Base-by-base conservation (phyloP, 2,329 filamentous ascomycete genomes). In the Penicillium sp. region DNA sequence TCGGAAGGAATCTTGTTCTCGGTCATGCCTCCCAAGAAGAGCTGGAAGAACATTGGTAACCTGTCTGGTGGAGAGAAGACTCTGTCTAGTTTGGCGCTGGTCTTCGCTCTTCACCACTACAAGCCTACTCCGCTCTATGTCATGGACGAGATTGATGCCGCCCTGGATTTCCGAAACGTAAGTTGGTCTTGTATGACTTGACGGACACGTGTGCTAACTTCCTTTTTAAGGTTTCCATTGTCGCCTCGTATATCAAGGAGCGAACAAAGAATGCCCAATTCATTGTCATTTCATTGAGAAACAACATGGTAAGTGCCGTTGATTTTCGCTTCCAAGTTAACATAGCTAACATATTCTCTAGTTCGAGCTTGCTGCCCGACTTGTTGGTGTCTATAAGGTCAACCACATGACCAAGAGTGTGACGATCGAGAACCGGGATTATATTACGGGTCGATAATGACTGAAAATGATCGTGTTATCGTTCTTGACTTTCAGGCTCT, bases 21-120 rank as follows among this genome's bases (percentile, higher is more conserved):
- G 55, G 95, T 99, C 64, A 99, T 99, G 94, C 95, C 94, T 50
- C 94, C 94, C 13, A 99, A 99, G 85, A 99, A 99, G 84, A 94
- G 89, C 70, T 99, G 95, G 95, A 99, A 97, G 84, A 99, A 97
- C 73, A 99, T 99, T 71, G 88, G 89, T 71, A 97, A 99, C 74
- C 74, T 99, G 66, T 93, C 89, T 33, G 94, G 94, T 80, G 94
- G 94, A 62, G 94, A 99, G 78, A 99, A 99, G 85, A 99, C 94
- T 38, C 79, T 99, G 60, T 94, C 90, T 65, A 93, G 89, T 75
- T 78, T 99, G 76, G 94, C 94, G 23, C 79, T 99, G 56, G 94
- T 99, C n/a, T 99, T 99, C 80, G 94, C 94, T 31, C 77, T 99
- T 68, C 94, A 99, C 76, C 93, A 97, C 72, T 99, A 97, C 76